phyloP scores from a whole-genome alignment of 164 flowering plant genomes.

The Vitis rotundifolia region DNA sequence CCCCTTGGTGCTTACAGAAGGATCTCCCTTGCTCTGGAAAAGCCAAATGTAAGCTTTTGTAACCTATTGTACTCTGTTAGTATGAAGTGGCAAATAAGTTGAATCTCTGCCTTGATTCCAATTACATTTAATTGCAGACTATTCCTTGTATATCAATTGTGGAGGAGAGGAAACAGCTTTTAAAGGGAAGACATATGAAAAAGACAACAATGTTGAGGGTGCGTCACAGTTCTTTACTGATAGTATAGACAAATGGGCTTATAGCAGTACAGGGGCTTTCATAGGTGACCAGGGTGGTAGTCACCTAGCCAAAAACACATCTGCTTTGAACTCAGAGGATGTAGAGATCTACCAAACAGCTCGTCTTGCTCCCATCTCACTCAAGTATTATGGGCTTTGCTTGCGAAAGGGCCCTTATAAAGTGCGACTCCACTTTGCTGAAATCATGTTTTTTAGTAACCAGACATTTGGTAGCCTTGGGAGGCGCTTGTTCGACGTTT shows the following conservation, averaged over 20 bases:
- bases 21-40: constrained; percentile 53
- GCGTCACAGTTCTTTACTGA: constrained; percentile 33
- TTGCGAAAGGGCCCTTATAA: constrained; percentile 61
- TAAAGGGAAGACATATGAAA: constrained; percentile 14
- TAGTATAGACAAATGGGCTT: constrained; percentile 49
- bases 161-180: constrained; percentile 44
- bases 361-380: constrained; percentile 68
- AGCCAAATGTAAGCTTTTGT: constrained; percentile 42
- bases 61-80: not conserved
- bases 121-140: constrained; percentile 33
- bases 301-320: constrained; percentile 26
- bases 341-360: constrained; percentile 49
- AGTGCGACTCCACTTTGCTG: constrained; percentile 84
- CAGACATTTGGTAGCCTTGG: constrained; percentile 54
- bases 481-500: constrained; percentile 71
- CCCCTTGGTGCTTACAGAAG: constrained; percentile 52
- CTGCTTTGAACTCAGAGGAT: constrained; percentile 22
- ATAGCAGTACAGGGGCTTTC: constrained; percentile 58
- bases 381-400: constrained; percentile 84
- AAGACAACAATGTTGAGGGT: constrained; percentile 50
- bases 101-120: not conserved
- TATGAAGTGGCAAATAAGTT: not conserved
- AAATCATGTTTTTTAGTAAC: constrained; percentile 60
- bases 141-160: constrained; percentile 69
- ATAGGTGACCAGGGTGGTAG: constrained; percentile 18